These are phyloP conservation scores for Boletus coccyginus DNA, from an alignment of 768 basidiomycete genomes.

Conservation along the genomic window DNA sequence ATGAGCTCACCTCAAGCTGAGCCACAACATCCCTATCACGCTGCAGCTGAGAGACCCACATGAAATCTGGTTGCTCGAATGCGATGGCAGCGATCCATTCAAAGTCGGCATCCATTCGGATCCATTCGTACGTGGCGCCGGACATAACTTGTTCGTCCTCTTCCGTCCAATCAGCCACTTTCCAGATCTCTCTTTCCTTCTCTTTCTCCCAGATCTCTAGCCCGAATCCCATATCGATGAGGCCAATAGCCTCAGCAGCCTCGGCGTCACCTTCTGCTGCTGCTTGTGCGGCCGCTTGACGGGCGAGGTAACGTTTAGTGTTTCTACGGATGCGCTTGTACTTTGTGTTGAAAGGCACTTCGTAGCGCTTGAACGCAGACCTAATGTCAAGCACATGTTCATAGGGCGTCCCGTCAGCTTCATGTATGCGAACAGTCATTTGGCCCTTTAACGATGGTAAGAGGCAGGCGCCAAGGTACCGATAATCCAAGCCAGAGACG, in stretches of 20 bases:
- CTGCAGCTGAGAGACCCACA: constrained; percentile 97
- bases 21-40: constrained; percentile 96
- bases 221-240: constrained; percentile 93
- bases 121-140: constrained; percentile 98
- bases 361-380: constrained; percentile 85
- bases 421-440: constrained; percentile 98
- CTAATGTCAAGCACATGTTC: constrained; percentile 96
- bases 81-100: constrained; percentile 96
- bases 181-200: constrained; percentile 89
- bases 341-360: constrained; percentile 98
- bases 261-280: constrained; percentile 91
- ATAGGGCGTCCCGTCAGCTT: constrained; percentile 98
- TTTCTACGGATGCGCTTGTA: constrained; percentile 95
- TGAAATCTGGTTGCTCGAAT: constrained; percentile 95
- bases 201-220: constrained; percentile 96
- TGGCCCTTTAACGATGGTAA: constrained; percentile 59
- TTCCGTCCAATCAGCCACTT: constrained; percentile 96
- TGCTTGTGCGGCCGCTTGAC: constrained; percentile 89
- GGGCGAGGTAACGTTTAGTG: constrained; percentile 92
- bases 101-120: constrained; percentile 97
- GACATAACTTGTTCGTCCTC: constrained; percentile 93
- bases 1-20: constrained; percentile 79
- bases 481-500: constrained; percentile 11
- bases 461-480: not conserved
- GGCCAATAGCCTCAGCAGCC: constrained; percentile 89